Evolutionary conservation across 2,329 filamentous ascomycete species (phyloP), one percentile per base, ranked within the genome.

Genomic region (Ascochyta viciae-villosae): DNA sequence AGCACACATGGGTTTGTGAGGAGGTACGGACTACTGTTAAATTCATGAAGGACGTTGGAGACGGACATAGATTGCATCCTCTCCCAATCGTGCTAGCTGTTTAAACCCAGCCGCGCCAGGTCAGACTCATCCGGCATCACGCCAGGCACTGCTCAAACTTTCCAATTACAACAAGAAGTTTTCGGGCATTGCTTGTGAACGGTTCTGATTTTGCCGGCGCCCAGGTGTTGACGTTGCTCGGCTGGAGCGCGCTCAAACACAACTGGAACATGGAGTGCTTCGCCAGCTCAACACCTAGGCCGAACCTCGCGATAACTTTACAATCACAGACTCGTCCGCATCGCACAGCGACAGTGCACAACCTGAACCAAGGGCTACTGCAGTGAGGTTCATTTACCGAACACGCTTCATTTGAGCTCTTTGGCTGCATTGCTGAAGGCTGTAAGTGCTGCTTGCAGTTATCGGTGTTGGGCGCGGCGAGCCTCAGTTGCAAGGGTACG

Each of bases 191-290:
- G 54, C 49, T 40, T 40, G 23, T 34, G 50, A 40, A 46, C 62
- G 64, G 63, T 56, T 52, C 61, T 45, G 59, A 46, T 54, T 29
- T 56, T 59, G 44, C 63, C 60, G 62, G 54, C n/a, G 54, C 42
- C 43, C 38, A 56, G 53, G 13, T 44, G 47, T 51, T 40, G 47
- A 51, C 33, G 47, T 48, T 39, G 53, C 47, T 47, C 43, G 43
- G 47, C 57, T 71, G 70, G 66, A 52, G 68, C 63, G 70, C 31
- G 49, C 71, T 74, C 68, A 73, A 74, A 75, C 73, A 56, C 63
- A 54, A 27, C 50, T 69, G 69, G 68, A 73, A 75, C 73, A 69
- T 58, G 67, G 56, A 64, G 59, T 64, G 72, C 68, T 62, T 74
- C 72, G 67, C 54, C 58, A 55, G 49, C 37, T 64, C 63, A 59